Percentiles rank a stretch among this genome's conserved stretches.
phyloP scores from a whole-genome alignment of 768 basidiomycete species.

The Tricholoma furcatifolium region DNA sequence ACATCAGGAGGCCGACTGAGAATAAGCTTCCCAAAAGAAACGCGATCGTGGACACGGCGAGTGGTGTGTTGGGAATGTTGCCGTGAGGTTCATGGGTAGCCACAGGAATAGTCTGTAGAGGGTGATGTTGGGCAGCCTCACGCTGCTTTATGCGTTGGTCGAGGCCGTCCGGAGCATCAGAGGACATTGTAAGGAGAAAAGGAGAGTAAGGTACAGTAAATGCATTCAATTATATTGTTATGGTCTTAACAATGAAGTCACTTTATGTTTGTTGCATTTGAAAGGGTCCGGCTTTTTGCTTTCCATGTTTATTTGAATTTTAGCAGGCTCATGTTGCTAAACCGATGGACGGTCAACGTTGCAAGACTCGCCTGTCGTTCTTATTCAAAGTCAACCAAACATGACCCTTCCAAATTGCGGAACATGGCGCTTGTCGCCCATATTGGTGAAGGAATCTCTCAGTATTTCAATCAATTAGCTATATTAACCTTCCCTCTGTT shows the following conservation, averaged over 20 bases:
- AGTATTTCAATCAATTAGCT: background rate
- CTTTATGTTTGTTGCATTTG: constrained; percentile 27
- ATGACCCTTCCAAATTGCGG: constrained; percentile 49
- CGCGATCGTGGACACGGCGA: constrained; percentile 73
- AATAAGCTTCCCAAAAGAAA: constrained; percentile 83
- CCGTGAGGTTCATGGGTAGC: constrained; percentile 40
- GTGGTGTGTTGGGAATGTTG: constrained; percentile 86
- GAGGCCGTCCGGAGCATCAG: constrained; percentile 29
- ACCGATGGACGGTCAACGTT: constrained; percentile 16
- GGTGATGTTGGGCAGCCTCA: constrained; percentile 27
- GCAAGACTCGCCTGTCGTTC: constrained; percentile 15
- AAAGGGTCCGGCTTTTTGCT: constrained; percentile 6
- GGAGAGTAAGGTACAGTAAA: constrained; percentile 15
- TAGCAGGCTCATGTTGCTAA: constrained; percentile 17
- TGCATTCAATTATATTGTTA: constrained; percentile 15
- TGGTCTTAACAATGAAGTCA: constrained; percentile 20
- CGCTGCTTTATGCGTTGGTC: constrained; percentile 47
- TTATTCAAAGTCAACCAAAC: constrained; percentile 25
- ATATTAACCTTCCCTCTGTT: background rate
- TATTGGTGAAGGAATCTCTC: constrained; percentile 61
- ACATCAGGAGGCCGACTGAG: constrained; percentile 52
- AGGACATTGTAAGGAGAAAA: constrained; percentile 26
- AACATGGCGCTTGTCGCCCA: constrained; percentile 91
- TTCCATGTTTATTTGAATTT: background rate
- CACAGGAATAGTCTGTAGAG: constrained; percentile 57